Evolutionary conservation across 2,329 filamentous ascomycete genomes (phyloP).

Genomic region (Aspergillus brunneoviolaceus): DNA sequence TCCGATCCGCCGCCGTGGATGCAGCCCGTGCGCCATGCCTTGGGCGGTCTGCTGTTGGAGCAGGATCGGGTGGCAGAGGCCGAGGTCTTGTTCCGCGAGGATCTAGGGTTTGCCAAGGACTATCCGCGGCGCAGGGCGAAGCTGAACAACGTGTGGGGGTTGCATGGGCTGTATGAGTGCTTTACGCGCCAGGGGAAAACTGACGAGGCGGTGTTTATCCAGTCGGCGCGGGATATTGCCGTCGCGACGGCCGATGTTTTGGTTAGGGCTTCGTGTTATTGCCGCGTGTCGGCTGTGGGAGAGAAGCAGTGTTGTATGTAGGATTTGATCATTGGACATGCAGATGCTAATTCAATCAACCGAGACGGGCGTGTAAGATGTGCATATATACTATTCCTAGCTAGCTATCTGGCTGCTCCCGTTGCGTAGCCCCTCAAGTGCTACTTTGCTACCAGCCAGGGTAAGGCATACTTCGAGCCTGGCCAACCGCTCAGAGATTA

Average conservation of each 20-base stretch:
- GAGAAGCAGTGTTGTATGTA: neutral
- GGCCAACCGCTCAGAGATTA: neutral
- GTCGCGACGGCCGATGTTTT: conserved; percentile 58
- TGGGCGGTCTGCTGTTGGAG: conserved; percentile 66
- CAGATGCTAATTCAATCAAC: too few relatives aligned
- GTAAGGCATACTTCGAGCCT: too few relatives aligned
- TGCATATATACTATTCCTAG: too few relatives aligned
- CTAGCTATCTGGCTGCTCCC: too few relatives aligned
- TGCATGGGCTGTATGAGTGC: conserved; percentile 71
- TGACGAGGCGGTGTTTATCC: conserved; percentile 47
- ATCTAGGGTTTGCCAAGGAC: conserved; percentile 55
- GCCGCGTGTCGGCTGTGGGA: conserved; percentile 26
- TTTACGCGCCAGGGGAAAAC: conserved; percentile 52
- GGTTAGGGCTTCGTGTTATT: conserved; percentile 58
- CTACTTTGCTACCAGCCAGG: too few relatives aligned
- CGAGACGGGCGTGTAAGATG: too few relatives aligned
- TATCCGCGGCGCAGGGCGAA: conserved; percentile 58
- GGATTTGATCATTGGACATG: too few relatives aligned
- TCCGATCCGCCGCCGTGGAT: conserved; percentile 76
- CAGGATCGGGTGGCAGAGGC: conserved; percentile 58
- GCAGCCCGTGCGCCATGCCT: conserved; percentile 68
- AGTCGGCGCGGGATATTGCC: conserved; percentile 50
- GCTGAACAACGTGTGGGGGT: conserved; percentile 71
- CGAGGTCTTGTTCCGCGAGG: conserved; percentile 55
- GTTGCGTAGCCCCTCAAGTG: too few relatives aligned